These are phyloP conservation scores for Amanita pseudoporphyria DNA, from an alignment of 768 basidiomycete genomes.

Conservation along the genomic window DNA sequence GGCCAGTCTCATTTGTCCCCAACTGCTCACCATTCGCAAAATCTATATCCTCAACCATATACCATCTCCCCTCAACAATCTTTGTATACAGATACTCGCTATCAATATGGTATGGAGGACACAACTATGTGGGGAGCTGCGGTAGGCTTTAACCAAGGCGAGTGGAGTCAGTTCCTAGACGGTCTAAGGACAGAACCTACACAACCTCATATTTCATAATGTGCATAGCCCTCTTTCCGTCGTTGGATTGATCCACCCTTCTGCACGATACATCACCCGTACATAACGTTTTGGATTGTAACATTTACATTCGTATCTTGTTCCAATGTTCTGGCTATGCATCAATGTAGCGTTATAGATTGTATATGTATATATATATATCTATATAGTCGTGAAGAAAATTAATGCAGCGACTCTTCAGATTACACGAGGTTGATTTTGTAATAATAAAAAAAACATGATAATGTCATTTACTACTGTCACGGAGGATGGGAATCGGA, in stretches of 20 bases:
- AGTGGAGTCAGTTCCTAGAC: slow-evolving; percentile 60
- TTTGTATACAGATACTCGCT: slow-evolving; percentile 32
- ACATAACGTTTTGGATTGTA: slow-evolving; percentile 11
- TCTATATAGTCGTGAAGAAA: background rate
- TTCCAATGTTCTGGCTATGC: slow-evolving; percentile 12
- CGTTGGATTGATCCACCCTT: slow-evolving; percentile 10
- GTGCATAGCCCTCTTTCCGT: slow-evolving; percentile 1
- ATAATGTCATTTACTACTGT: slow-evolving; percentile 12
- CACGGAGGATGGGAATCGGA: slow-evolving; percentile 24
- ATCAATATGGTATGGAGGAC: slow-evolving; percentile 48
- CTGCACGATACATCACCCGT: slow-evolving; percentile 10
- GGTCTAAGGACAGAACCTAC: slow-evolving; percentile 43
- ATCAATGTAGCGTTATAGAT: slow-evolving; percentile 25
- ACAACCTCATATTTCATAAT: slow-evolving; percentile 23
- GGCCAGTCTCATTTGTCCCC: slow-evolving; percentile 16
- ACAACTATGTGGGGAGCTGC: slow-evolving; percentile 66
- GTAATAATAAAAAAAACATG: background rate
- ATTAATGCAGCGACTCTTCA: background rate
- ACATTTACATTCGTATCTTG: slow-evolving; percentile 7
- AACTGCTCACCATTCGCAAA: slow-evolving; percentile 14
- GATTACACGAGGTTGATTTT: background rate
- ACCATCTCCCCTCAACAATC: slow-evolving; percentile 18
- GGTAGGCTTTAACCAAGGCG: slow-evolving; percentile 65
- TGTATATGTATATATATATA: slow-evolving; percentile 19
- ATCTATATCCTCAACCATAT: slow-evolving; percentile 14